Conservation (phyloP, 306 rosid genomes). For the Lathyrus sativus region DNA sequence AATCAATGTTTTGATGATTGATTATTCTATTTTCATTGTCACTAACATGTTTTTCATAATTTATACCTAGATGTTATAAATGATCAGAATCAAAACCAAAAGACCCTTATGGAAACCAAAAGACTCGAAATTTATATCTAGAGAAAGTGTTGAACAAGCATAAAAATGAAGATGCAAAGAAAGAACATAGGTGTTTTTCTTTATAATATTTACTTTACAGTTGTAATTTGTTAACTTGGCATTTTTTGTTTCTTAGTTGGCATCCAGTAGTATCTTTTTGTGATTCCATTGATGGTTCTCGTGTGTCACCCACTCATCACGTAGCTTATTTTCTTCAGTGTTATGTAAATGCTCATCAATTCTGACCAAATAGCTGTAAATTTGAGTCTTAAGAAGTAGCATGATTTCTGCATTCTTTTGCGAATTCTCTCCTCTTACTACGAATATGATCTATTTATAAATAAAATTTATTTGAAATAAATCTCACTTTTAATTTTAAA, state of each 20-base stretch:
- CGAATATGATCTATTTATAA: too few species aligned
- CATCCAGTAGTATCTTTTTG: background rate
- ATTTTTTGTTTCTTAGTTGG: background rate
- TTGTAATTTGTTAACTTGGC: background rate
- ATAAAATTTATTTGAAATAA: too few species aligned
- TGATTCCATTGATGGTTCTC: background rate
- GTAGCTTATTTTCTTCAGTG: background rate
- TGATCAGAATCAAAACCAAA: slow-evolving; percentile 4
- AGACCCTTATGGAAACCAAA: background rate
- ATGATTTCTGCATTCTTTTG: background rate
- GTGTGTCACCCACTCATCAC: background rate
- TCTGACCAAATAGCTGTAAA: background rate
- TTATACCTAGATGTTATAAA: background rate
- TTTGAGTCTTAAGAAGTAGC: background rate
- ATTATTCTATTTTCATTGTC: background rate
- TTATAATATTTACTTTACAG: background rate
- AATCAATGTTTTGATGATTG: too few species aligned
- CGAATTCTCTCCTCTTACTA: too few species aligned
- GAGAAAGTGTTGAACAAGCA: background rate
- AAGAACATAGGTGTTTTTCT: background rate
- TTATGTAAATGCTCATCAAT: background rate
- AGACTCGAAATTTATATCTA: too few species aligned
- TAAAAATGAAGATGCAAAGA: background rate
- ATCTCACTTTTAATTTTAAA: too few species aligned
- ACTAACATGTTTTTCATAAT: background rate